Evolutionary conservation across 441 rosid species (phyloP), one percentile per base, ranked within the genome.

Genomic region (Pelargonium citronellum): DNA sequence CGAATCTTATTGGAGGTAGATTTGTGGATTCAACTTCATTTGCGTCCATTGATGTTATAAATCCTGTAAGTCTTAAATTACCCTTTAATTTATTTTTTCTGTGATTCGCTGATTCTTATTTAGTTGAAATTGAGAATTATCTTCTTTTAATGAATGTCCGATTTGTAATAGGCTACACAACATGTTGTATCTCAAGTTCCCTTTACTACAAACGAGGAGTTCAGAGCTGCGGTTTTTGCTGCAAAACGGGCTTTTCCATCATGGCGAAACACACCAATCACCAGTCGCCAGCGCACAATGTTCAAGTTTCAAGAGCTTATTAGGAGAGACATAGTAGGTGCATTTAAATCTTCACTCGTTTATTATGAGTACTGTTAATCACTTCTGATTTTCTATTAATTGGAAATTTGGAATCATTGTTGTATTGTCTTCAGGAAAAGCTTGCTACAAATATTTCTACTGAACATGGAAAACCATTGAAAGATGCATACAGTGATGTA

Each of bases 281-380:
- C 83, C 15, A 67, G 83, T 67, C 90, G 87, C 69, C 90, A 83
- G 67, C 82, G 83, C 30, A 80, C 84, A 71, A 86, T 87, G 88
- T 84, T 83, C 79, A 87, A 82, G 86, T 69, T 87, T 17, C 88
- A 83, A 71, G 88, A 87, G 71, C 81, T 87, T 53, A 84, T 87
- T 67, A 78, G 68, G 51, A 83, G 88, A 77, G 86, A 87, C 71
- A 81, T 84, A 74, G 92, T 84, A 67, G 30, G 43, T 39, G 81
- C 67, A 58, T 66, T 64, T 55, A 13, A 30, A 34, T 61, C 5
- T 66, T 64, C 64, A 16, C 11, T 66, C 6, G 11, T 58, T 34
- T 58, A 57, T 55, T 30, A 39, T 39, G 43, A 39, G 43, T 39
- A 39, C 43, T 39, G 43, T 39, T 39, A 39, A 0, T 39, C 43